phyloP scores from a whole-genome alignment of 148 eudicot genomes.

The Nyssa sinensis region DNA sequence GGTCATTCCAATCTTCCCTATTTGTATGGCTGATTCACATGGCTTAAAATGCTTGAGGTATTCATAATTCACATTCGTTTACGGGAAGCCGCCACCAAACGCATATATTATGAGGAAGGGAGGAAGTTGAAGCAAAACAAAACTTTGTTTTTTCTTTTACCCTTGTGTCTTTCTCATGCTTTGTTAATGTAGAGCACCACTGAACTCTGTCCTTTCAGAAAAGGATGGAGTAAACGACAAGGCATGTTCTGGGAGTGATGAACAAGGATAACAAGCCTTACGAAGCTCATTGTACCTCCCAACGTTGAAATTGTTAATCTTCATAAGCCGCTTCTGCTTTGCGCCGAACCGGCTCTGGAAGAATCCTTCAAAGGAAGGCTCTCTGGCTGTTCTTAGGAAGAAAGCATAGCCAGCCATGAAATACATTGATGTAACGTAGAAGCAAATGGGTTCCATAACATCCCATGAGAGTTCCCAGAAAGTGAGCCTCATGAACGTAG shows the following conservation, averaged over 20 bases:
- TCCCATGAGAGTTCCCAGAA: constrained; percentile 90
- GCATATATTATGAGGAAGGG: no score
- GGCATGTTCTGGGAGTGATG: not conserved
- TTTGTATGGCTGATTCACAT: no score
- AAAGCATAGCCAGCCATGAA: constrained; percentile 72
- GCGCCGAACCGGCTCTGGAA: constrained; percentile 60
- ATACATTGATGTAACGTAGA: constrained; percentile 68
- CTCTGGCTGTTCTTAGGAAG: constrained; percentile 67
- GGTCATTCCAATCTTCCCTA: no score
- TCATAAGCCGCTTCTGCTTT: constrained; percentile 54
- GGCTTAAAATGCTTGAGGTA: no score
- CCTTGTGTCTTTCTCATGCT: no score
- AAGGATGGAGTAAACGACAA: not conserved
- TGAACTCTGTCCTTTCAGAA: constrained; percentile 22
- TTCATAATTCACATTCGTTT: no score
- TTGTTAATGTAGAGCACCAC: not conserved
- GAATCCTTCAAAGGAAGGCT: constrained; percentile 78
- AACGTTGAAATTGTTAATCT: constrained; percentile 43
- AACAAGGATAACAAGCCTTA: constrained; percentile 33
- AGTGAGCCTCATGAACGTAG: constrained; percentile 70
- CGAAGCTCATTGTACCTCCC: constrained; percentile 51
- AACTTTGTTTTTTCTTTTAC: no score
- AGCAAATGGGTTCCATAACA: constrained; percentile 89
- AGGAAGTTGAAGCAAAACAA: no score
- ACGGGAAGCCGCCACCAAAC: no score